phyloP scores from a whole-genome alignment of 1,139 yeast genomes.

The Magnusiomyces paraingens region DNA sequence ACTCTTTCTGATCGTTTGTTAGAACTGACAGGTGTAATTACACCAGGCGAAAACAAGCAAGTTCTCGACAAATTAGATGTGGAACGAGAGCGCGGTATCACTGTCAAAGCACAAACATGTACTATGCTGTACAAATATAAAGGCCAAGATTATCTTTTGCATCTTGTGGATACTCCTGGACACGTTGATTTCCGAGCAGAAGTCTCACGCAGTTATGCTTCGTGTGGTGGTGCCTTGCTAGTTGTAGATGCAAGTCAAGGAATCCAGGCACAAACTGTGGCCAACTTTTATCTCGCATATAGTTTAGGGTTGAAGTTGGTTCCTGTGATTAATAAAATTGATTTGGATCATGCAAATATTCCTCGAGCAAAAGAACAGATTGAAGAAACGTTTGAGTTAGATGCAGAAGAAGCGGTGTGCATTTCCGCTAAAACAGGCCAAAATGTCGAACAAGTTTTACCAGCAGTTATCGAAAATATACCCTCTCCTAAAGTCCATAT shows the following conservation, averaged over 20 bases:
- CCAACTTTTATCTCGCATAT: conserved; percentile 86
- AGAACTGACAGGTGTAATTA: conserved; percentile 84
- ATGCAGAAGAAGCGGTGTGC: conserved; percentile 65
- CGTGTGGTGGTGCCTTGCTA: conserved; percentile 90
- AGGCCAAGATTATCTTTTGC: conserved; percentile 68
- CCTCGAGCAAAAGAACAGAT: conserved; percentile 77
- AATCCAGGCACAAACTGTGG: conserved; percentile 96
- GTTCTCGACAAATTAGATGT: conserved; percentile 90
- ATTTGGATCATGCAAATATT: conserved; percentile 82
- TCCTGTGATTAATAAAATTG: conserved; percentile 90
- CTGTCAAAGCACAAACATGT: conserved; percentile 95
- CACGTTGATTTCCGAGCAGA: conserved; percentile 96
- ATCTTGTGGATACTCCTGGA: conserved; percentile 95
- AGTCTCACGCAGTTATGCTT: conserved; percentile 87
- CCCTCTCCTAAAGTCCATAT: conserved; percentile 63
- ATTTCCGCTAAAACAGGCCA: conserved; percentile 91
- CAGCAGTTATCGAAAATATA: conserved; percentile 69
- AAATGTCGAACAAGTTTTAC: conserved; percentile 68
- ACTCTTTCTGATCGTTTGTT: conserved; percentile 82
- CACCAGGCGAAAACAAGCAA: conserved; percentile 63
- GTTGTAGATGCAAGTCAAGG: conserved; percentile 95
- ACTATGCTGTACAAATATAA: conserved; percentile 80
- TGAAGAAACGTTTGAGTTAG: conserved; percentile 73
- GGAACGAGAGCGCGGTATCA: conserved; percentile 92
- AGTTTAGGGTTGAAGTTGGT: conserved; percentile 74